A percentile compares a stretch with the other conserved stretches of the same genome.
These are phyloP conservation scores for Pseudogymnoascus sp. DNA, from an alignment of 2,329 filamentous ascomycete species.

Conservation along the genomic window DNA sequence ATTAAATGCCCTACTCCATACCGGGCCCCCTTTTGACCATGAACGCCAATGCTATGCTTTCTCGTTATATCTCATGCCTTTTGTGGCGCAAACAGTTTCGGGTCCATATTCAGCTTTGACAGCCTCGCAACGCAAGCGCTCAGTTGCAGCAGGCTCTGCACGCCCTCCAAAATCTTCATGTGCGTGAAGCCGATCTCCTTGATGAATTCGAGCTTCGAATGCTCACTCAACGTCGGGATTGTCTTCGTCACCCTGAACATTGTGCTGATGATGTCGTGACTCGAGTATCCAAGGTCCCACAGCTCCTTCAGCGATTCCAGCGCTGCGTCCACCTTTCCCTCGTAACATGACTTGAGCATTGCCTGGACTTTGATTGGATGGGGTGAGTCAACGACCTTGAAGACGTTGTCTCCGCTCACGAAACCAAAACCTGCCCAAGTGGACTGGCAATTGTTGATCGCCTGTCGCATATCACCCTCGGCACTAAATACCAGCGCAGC, in stretches of 20 bases:
- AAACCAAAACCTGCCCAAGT: slow-evolving; percentile 92
- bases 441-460: slow-evolving; percentile 96
- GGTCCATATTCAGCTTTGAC: slow-evolving; percentile 95
- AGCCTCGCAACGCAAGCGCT: slow-evolving; percentile 87
- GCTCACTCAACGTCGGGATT: slow-evolving; percentile 83
- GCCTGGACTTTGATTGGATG: slow-evolving; percentile 98
- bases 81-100: slow-evolving; percentile 57
- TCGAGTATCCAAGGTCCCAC: slow-evolving; percentile 94
- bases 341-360: slow-evolving; percentile 96
- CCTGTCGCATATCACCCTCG: slow-evolving; percentile 97
- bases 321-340: slow-evolving; percentile 81
- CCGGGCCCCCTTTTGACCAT: neutral
- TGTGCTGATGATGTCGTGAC: slow-evolving; percentile 96
- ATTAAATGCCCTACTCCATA: slow-evolving; percentile 1
- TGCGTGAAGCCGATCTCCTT: slow-evolving; percentile 98
- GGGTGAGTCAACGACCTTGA: slow-evolving; percentile 92
- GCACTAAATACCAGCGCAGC: slow-evolving; percentile 96
- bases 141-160: slow-evolving; percentile 89
- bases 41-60: slow-evolving; percentile 26
- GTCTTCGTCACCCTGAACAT: slow-evolving; percentile 99
- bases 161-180: slow-evolving; percentile 97
- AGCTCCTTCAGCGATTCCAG: slow-evolving; percentile 81
- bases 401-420: slow-evolving; percentile 96
- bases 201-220: slow-evolving; percentile 94
- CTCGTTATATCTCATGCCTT: slow-evolving; percentile 21